Evolutionary conservation across 106 monocot genomes (phyloP), one percentile per base, ranked within the genome.

Genomic region (Dendrobium chrysotoxum): DNA sequence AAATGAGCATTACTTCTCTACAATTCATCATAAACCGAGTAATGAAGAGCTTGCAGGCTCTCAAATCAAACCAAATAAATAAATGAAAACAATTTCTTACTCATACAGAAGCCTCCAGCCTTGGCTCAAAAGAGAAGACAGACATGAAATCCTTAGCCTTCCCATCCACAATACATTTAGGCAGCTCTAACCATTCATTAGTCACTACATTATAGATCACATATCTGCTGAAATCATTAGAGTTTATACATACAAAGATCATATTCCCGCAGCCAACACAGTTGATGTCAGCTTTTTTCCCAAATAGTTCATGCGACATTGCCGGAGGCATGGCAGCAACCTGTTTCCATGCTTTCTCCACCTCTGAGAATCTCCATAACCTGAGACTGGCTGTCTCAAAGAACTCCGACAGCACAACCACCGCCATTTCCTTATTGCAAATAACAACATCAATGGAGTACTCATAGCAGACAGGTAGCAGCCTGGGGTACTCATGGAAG

Each of bases 71-170:
- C 72, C 18, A 73, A 73, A 18, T 4, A 40, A 40, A 72, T 30
- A 35, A 80, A 40, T 70, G 3, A 70, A 64, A 26, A n/a, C 64
- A 65, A 64, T 23, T 13, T 50, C 50, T 30, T 1, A 31, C 12
- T 92, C 86, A 90, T n/a, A 89, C 86, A 74, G 74, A 72, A 45
- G 86, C 86, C 81, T 96, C 93, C 16, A 96, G 31, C 71, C 96
- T 93, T 11, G 96, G 96, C 83, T 96, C 90, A 77, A 96, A 93
- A 18, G 87, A 79, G 86, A 96, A 91, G 11, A 93, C 93, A 68
- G 93, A 88, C 81, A 91, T 82, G 83, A 91, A 90, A 53, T 93
- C 88, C 74, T 54, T 85, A 12, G 73, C 75, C 26, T 82, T 85
- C 1, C 96, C 91, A 78, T 91, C 81, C 70, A 90, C 83, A 79